Evolutionary conservation across 192 early-diverging fungal species (phyloP).

Genomic region (Coemansia interrupta): DNA sequence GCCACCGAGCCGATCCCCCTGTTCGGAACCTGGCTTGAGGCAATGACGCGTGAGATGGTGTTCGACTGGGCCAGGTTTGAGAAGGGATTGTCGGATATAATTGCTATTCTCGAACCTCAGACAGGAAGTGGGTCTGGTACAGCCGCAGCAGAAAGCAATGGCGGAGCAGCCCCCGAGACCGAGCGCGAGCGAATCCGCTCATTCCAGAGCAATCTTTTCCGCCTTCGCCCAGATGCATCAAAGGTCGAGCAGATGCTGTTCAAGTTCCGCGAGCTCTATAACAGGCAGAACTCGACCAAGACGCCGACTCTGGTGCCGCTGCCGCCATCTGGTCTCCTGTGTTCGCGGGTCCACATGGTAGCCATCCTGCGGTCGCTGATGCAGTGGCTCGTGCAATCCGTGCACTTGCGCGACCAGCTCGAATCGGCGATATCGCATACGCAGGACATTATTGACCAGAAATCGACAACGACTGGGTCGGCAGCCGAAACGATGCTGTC

Average conservation of each 20-base stretch:
- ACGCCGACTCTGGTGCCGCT: slow-evolving; percentile 34
- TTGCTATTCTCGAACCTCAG: no score
- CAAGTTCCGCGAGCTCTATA: slow-evolving; percentile 18
- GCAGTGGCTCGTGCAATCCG: slow-evolving; percentile 45
- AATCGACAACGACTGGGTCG: not conserved
- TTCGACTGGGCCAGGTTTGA: slow-evolving; percentile 41
- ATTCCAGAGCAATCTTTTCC: slow-evolving; percentile 39
- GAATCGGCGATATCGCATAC: slow-evolving; percentile 39
- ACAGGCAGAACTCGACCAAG: slow-evolving; percentile 29
- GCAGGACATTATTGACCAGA: slow-evolving; percentile 21
- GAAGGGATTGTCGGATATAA: slow-evolving; percentile 11
- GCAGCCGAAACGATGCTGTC: not conserved
- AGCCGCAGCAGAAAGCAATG: not conserved
- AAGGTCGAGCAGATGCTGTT: slow-evolving; percentile 33
- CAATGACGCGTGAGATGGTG: slow-evolving; percentile 31
- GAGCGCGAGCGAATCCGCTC: slow-evolving; percentile 13
- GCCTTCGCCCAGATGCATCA: slow-evolving; percentile 31
- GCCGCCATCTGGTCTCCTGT: slow-evolving; percentile 39
- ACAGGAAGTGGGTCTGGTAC: no score
- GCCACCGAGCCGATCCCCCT: slow-evolving; percentile 45
- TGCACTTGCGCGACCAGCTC: slow-evolving; percentile 42
- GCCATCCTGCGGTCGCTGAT: slow-evolving; percentile 43
- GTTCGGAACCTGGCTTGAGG: slow-evolving; percentile 45
- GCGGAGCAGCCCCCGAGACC: not conserved
- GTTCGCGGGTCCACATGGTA: slow-evolving; percentile 31